Evolutionary conservation across 1,139 yeast genomes (phyloP).

Genomic region (Hemisphaericaspora subhashii): DNA sequence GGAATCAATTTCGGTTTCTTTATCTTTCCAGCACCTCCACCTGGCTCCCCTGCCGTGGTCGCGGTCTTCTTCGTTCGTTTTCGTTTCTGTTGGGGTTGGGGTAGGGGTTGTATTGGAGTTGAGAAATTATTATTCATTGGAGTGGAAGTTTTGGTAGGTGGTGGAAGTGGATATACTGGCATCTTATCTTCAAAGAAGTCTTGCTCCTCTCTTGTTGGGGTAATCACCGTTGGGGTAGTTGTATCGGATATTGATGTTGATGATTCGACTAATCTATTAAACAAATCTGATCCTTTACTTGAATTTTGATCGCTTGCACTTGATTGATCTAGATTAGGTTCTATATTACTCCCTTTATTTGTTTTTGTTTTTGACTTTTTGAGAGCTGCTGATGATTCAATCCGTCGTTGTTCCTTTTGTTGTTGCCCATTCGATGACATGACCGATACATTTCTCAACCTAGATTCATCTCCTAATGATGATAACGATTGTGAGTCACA

Average conservation of each 20-base stretch:
- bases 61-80: neutral
- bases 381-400: too few species aligned
- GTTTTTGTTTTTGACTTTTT: too few species aligned
- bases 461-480: too few species aligned
- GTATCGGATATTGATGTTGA: too few species aligned
- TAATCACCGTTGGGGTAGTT: too few species aligned
- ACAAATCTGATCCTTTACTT: neutral
- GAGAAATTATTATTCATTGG: neutral
- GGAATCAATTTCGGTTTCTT: neutral
- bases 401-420: neutral
- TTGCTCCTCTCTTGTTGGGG: neutral
- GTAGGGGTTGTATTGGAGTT: neutral
- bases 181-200: neutral
- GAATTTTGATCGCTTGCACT: neutral
- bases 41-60: too few species aligned
- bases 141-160: neutral
- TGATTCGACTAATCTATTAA: neutral
- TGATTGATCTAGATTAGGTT: neutral
- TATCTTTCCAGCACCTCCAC: neutral
- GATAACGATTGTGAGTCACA: too few species aligned
- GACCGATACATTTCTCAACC: too few species aligned
- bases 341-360: too few species aligned
- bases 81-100: neutral
- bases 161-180: neutral
- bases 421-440: neutral